A percentile compares a stretch with the other conserved stretches of the same genome.
Evolutionary conservation across 2,329 filamentous ascomycete species (phyloP).

Genomic region (Alternaria gansuensis): DNA sequence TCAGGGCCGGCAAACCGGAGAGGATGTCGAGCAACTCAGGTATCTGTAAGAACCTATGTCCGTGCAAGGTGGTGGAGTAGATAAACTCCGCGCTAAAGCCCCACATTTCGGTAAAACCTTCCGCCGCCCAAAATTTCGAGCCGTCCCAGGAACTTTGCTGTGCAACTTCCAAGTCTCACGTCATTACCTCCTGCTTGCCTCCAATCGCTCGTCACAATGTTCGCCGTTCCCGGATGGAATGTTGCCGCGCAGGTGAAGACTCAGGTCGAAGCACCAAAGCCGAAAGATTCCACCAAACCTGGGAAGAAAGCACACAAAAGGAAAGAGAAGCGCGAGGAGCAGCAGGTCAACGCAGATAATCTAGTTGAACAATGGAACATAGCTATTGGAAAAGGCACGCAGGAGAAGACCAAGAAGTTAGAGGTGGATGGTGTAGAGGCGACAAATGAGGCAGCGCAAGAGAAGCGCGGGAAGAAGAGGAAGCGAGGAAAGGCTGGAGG

Average conservation of each 20-base stretch:
- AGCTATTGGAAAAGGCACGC: slow-evolving; percentile 58
- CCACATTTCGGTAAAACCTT: slow-evolving; percentile 33
- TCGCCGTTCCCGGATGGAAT: slow-evolving; percentile 93
- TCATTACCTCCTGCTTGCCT: background rate
- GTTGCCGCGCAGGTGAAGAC: slow-evolving; percentile 77
- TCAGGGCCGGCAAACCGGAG: background rate
- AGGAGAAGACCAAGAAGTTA: slow-evolving; percentile 53
- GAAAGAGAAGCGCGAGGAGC: slow-evolving; percentile 69
- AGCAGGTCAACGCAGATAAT: slow-evolving; percentile 77
- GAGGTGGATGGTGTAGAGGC: slow-evolving; percentile 68
- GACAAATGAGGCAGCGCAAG: slow-evolving; percentile 40
- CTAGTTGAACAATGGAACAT: slow-evolving; percentile 53
- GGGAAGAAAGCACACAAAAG: slow-evolving; percentile 66
- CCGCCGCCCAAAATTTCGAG: slow-evolving; percentile 32
- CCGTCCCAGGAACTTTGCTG: slow-evolving; percentile 7
- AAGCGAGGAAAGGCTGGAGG: slow-evolving; percentile 41
- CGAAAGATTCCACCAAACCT: slow-evolving; percentile 51
- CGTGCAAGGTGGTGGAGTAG: background rate
- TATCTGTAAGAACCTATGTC: background rate
- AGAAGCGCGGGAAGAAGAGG: slow-evolving; percentile 50
- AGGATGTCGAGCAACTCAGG: background rate
- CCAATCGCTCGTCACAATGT: slow-evolving; percentile 66
- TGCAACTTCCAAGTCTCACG: background rate
- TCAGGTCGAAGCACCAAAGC: slow-evolving; percentile 63
- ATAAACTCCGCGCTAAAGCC: slow-evolving; percentile 30